These are phyloP conservation scores for Turnera subulata DNA, from an alignment of 345 rosid genomes.

Conservation along the genomic window DNA sequence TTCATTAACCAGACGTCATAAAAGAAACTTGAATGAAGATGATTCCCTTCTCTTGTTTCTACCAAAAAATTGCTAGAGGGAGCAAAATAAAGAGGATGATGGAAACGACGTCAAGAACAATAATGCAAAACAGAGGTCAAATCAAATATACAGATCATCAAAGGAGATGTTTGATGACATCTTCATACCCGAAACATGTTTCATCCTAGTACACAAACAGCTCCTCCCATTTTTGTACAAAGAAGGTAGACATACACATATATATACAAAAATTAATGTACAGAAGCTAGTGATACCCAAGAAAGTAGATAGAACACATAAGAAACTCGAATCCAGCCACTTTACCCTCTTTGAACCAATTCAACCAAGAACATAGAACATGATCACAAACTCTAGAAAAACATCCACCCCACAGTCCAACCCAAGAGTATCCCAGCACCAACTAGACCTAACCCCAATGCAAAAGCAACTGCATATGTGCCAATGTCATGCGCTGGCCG, in stretches of 20 bases:
- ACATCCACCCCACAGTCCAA: conserved; percentile 96
- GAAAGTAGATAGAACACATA: conserved; percentile 5
- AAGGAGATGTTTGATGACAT: conserved; percentile 4
- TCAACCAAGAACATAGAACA: not conserved
- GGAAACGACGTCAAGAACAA: too few species aligned
- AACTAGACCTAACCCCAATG: conserved; percentile 78
- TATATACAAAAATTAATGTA: not conserved
- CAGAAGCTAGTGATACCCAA: not conserved
- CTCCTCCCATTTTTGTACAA: conserved; percentile 16
- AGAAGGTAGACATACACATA: too few species aligned
- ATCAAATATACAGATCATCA: conserved; percentile 7
- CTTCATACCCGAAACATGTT: not conserved
- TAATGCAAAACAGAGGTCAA: not conserved
- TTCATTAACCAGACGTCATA: too few species aligned
- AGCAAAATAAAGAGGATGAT: too few species aligned
- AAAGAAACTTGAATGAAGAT: too few species aligned
- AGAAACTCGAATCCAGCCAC: too few species aligned
- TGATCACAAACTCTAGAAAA: conserved; percentile 22
- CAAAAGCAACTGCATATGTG: conserved; percentile 55
- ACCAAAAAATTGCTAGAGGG: too few species aligned
- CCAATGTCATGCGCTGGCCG: conserved; percentile 34
- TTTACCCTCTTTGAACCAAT: too few species aligned
- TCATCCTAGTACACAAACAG: conserved; percentile 18
- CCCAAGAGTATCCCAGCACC: conserved; percentile 94
- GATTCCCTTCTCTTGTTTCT: too few species aligned